Base-by-base conservation (phyloP, 768 basidiomycete species). In the Mycena maculata region DNA sequence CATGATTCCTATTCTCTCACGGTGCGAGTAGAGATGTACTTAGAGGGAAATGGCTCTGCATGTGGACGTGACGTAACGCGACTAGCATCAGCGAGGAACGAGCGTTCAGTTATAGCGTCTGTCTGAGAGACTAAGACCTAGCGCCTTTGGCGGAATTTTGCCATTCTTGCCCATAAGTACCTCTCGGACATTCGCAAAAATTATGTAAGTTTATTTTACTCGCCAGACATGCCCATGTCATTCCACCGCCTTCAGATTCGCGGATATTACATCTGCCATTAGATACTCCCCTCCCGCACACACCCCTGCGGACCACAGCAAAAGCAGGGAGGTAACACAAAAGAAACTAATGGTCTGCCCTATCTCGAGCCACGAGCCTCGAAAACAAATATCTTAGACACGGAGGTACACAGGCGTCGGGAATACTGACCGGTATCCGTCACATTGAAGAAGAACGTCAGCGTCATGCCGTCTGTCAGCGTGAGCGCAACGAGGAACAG, bases 261-360 rank as follows among this genome's bases (percentile, higher is more conserved):
- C 36, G 49, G 49, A 53, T 28, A 63, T 54, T 36, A 70, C 69
- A 63, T 84, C 83, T n/a, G 81, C 79, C 87, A 94, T 89, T 47
- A 95, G 77, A 72, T 86, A 82, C 75, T 94, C 93, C 41, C 94
- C 94, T 5, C 85, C 80, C 0, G 87, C 87, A 67, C 91, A 91
- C 23, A 95, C 87, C 1, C 88, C 92, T 28, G 90, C 92, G 1
- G 91, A 90, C 88, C 92, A 95, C 5, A 93, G 82, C 42, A 93
- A 82, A 60, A 96, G 80, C 39, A 95, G 78, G 1, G 92, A 94
- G 1, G 92, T 88, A 66, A 95, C 93, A 71, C 90, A 91, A 78
- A 94, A 96, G 80, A 95, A 94, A 54, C 87, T 93, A 75, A 96
- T 94, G 0, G 92, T 90, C 73, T 93, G 92, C 8, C 94, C 94